Evolutionary conservation across 2,329 filamentous ascomycete genomes (phyloP), one percentile per base, ranked within the genome.

Genomic region (Phaeomoniella chlamydospora): DNA sequence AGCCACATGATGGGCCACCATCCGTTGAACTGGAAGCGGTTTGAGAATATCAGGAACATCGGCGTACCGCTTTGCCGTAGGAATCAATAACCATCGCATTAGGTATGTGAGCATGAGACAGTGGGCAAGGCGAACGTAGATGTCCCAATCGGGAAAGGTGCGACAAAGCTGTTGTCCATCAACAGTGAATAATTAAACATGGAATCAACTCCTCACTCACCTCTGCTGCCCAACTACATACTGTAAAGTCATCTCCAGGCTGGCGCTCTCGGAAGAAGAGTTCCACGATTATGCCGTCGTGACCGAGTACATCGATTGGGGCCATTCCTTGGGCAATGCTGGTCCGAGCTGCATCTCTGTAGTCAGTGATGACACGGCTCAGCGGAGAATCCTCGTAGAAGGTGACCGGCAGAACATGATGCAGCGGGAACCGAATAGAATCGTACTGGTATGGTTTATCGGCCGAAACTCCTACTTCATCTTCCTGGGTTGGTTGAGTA

Each of bases 61-160:
- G 18, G 26, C 37, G 29, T 39, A 39, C n/a, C 19, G 30, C 13
- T 22, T 15, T n/a, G 19, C 15, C 4, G 37, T 39, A 15, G 37
- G 29, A 15, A 11, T 18, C 3, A 39, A 19, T 26, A 37, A 18
- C 37, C 37, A 39, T 15, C 37, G 37, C 33, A 39, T 39, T n/a
- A 39, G 14, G 19, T 16, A n/a, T 17, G 36, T 35, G 11, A 34
- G 26, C 10, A 15, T 16, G 3, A 38, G 15, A 12, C 31, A 16
- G 3, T 34, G n/a, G 13, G 31, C 31, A n/a, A 38, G 36, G 13
- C 36, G 30, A 15, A 38, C 36, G n/a, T 38, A 34, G 15, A 38
- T 22, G 31, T 38, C 36, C 30, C 31, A 38, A 13, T 38, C 36
- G 15, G 26, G n/a, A 18, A 38, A 38, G 36, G 26, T 38, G 11